A percentile compares a stretch with the other conserved stretches of the same genome.
These are phyloP conservation scores for Ophiostoma quercus DNA, from an alignment of 2,329 filamentous ascomycete species.

Conservation along the genomic window DNA sequence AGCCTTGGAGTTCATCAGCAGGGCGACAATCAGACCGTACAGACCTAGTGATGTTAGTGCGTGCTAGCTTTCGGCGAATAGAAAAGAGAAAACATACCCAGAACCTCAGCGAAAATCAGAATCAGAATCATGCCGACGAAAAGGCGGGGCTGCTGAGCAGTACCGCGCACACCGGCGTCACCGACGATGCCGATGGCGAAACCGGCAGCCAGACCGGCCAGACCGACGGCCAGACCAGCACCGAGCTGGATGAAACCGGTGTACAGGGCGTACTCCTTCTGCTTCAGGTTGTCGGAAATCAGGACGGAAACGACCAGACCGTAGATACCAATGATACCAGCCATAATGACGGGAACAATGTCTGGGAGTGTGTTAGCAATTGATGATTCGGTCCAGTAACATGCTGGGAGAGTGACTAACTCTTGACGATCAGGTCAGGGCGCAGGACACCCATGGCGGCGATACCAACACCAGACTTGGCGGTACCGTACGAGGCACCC, in stretches of 20 bases:
- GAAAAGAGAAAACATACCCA: constrained; percentile 59
- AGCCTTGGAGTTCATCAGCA: constrained; percentile 98
- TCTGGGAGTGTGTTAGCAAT: constrained; percentile 52
- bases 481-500: constrained; percentile 93
- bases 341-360: constrained; percentile 99
- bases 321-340: constrained; percentile 99
- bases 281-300: constrained; percentile 72
- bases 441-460: constrained; percentile 96
- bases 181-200: constrained; percentile 85
- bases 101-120: constrained; percentile 98
- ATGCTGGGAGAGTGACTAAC: constrained; percentile 50
- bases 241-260: constrained; percentile 82
- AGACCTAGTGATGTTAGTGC: constrained; percentile 61
- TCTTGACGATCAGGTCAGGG: constrained; percentile 98
- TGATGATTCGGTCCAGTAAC: background rate
- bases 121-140: constrained; percentile 99
- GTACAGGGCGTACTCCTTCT: constrained; percentile 64
- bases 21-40: constrained; percentile 96
- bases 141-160: constrained; percentile 75
- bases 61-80: constrained; percentile 7
- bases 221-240: constrained; percentile 74
- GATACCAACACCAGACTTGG: constrained; percentile 98
- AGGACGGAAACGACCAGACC: constrained; percentile 83
- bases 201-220: constrained; percentile 76
- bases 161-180: constrained; percentile 83